Percentiles rank a stretch among this genome's conserved stretches.
Conservation (phyloP, 1,284 basidiomycete species). For the Apiotrichum porosum region DNA sequence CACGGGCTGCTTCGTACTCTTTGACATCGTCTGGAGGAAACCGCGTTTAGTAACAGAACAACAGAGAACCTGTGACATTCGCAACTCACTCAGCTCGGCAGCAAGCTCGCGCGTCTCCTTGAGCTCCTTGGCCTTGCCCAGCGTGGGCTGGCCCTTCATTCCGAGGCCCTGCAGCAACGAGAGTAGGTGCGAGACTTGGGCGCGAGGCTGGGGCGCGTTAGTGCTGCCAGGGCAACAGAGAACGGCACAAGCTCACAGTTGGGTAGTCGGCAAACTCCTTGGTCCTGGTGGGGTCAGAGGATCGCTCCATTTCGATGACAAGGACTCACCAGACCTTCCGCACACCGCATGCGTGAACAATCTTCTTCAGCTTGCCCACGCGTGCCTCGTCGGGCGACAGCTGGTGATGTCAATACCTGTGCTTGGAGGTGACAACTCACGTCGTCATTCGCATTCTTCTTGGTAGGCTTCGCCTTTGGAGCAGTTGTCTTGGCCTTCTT, state of each 20-base stretch:
- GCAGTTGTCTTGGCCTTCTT: background rate
- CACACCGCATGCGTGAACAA: slow-evolving; percentile 71
- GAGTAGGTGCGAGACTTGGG: slow-evolving; percentile 64
- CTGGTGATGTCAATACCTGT: slow-evolving; percentile 11
- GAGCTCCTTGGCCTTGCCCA: slow-evolving; percentile 72
- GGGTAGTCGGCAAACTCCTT: slow-evolving; percentile 65
- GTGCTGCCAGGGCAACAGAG: background rate
- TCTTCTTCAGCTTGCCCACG: slow-evolving; percentile 42
- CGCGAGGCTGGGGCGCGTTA: slow-evolving; percentile 49
- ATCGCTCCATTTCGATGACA: too few species aligned
- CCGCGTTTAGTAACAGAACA: background rate
- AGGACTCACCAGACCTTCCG: slow-evolving; percentile 67
- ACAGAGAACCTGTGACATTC: background rate
- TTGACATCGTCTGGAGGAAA: slow-evolving; percentile 47
- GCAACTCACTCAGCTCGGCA: slow-evolving; percentile 64
- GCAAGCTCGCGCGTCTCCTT: slow-evolving; percentile 66
- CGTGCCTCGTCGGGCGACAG: slow-evolving; percentile 35
- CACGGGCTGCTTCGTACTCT: slow-evolving; percentile 45
- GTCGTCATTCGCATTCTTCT: slow-evolving; percentile 33
- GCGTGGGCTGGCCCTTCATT: slow-evolving; percentile 69
- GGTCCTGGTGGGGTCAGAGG: slow-evolving; percentile 25
- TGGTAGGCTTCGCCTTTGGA: slow-evolving; percentile 4
- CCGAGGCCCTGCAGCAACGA: slow-evolving; percentile 65
- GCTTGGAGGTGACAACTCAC: slow-evolving; percentile 15
- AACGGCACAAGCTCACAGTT: slow-evolving; percentile 41